A percentile compares a stretch with the other conserved stretches of the same genome.
These are phyloP conservation scores for Mercurialis annua DNA, from an alignment of 345 rosid genomes.

Conservation along the genomic window DNA sequence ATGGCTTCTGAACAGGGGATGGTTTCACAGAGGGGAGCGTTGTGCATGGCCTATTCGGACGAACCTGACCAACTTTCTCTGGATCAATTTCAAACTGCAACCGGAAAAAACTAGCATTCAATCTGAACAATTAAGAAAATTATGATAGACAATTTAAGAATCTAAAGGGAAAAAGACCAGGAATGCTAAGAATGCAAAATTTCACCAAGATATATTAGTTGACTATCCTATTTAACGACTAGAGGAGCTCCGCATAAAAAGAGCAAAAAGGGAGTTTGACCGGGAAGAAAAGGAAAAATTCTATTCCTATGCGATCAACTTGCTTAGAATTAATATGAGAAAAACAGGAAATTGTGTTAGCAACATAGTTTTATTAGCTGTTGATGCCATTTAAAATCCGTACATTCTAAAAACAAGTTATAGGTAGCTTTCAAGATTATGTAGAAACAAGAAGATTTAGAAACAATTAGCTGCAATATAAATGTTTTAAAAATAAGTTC, in stretches of 20 bases:
- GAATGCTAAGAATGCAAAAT: background rate
- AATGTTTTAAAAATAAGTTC: background rate
- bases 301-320: background rate
- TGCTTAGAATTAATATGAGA: background rate
- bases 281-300: background rate
- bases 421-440: background rate
- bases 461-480: background rate
- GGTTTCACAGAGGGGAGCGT: conserved; percentile 46
- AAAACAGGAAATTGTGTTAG: background rate
- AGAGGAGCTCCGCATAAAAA: background rate
- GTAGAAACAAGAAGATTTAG: background rate
- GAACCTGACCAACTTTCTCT: conserved; percentile 46
- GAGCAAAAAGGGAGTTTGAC: too few relatives aligned
- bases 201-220: background rate
- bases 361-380: background rate
- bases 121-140: background rate
- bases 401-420: background rate
- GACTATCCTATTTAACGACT: background rate
- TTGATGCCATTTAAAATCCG: conserved; percentile 5
- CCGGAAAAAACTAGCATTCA: conserved; percentile 11
- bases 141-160: background rate
- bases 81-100: conserved; percentile 61
- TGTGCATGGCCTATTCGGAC: conserved; percentile 65
- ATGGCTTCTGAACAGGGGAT: conserved; percentile 18
- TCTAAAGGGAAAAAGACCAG: too few relatives aligned